Conservation (phyloP, 2,329 filamentous ascomycete species). For the Scytalidium lignicola region DNA sequence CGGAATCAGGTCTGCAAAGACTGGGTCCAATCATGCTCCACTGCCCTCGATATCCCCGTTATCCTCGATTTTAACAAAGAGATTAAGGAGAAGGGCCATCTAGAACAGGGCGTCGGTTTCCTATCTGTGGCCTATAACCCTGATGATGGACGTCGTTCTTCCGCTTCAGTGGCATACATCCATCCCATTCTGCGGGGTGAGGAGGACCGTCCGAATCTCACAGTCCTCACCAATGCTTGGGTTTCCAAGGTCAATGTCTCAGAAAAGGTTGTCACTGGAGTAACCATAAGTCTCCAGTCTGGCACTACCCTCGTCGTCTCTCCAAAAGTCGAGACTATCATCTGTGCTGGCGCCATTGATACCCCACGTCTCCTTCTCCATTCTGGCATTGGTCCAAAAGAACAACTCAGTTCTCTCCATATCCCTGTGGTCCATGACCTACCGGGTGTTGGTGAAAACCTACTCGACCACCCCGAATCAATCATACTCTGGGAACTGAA, state of each 20-base stretch:
- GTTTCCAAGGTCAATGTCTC: slow-evolving; percentile 75
- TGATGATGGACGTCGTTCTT: slow-evolving; percentile 77
- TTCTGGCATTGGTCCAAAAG: slow-evolving; percentile 31
- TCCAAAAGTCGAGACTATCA: slow-evolving; percentile 64
- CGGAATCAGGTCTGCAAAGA: slow-evolving; percentile 88
- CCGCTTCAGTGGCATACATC: slow-evolving; percentile 86
- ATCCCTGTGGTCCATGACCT: slow-evolving; percentile 27
- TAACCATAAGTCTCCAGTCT: slow-evolving; percentile 58
- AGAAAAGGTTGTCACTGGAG: slow-evolving; percentile 65
- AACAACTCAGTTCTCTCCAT: slow-evolving; percentile 26
- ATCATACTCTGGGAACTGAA: slow-evolving; percentile 47
- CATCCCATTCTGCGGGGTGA: slow-evolving; percentile 83
- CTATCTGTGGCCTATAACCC: slow-evolving; percentile 91
- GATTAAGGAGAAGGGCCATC: slow-evolving; percentile 66
- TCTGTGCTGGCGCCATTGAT: slow-evolving; percentile 33
- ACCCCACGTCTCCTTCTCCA: slow-evolving; percentile 33
- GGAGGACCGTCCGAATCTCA: slow-evolving; percentile 78
- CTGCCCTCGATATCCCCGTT: slow-evolving; percentile 73
- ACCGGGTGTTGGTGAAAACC: slow-evolving; percentile 31
- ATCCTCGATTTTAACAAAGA: slow-evolving; percentile 83
- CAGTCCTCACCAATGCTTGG: slow-evolving; percentile 82
- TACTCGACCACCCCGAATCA: slow-evolving; percentile 30
- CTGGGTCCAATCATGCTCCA: slow-evolving; percentile 78
- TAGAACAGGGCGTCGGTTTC: slow-evolving; percentile 78
- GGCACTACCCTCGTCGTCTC: slow-evolving; percentile 51